A percentile compares a stretch with the other conserved stretches of the same genome.
phyloP scores from a whole-genome alignment of 106 monocot species.

The Chionographis japonica region DNA sequence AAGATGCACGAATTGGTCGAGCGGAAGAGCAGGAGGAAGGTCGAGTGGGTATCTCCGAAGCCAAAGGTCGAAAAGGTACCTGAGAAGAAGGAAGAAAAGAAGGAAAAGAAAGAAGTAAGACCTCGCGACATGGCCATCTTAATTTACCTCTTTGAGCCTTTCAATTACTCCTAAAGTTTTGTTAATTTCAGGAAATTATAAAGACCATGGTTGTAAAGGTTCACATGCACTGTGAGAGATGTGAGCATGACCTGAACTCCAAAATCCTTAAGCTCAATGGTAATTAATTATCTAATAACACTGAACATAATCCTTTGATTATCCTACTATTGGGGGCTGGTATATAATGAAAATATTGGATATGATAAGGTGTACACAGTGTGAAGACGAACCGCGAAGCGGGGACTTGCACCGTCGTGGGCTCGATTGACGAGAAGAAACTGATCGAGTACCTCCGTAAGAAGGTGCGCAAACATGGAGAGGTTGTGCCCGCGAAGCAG shows the following conservation, averaged over 20 bases:
- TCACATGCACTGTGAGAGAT: slow-evolving; percentile 63
- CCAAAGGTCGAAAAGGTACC: slow-evolving; percentile 29
- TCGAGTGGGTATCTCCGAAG: slow-evolving; percentile 56
- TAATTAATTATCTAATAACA: slow-evolving; percentile 7
- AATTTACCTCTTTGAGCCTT: background rate
- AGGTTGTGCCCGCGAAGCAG: slow-evolving; percentile 25
- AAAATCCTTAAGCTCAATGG: slow-evolving; percentile 62
- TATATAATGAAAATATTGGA: too few relatives aligned
- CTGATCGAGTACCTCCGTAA: slow-evolving; percentile 36
- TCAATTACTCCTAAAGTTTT: background rate
- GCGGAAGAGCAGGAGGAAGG: slow-evolving; percentile 47
- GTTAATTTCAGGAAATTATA: slow-evolving; percentile 29
- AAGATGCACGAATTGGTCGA: slow-evolving; percentile 46
- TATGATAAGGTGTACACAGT: slow-evolving; percentile 32
- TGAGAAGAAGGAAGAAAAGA: slow-evolving; percentile 20
- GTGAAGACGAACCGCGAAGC: slow-evolving; percentile 35
- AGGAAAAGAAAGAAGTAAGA: slow-evolving; percentile 47
- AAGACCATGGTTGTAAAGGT: slow-evolving; percentile 62
- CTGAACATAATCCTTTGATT: background rate
- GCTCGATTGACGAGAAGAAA: slow-evolving; percentile 35
- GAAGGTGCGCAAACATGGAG: slow-evolving; percentile 37
- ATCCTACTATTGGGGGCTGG: background rate
- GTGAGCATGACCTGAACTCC: slow-evolving; percentile 45
- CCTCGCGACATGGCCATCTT: background rate
- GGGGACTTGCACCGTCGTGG: slow-evolving; percentile 40